Base-by-base conservation (phyloP, 345 rosid species). In the Crucihimalaya himalaica region DNA sequence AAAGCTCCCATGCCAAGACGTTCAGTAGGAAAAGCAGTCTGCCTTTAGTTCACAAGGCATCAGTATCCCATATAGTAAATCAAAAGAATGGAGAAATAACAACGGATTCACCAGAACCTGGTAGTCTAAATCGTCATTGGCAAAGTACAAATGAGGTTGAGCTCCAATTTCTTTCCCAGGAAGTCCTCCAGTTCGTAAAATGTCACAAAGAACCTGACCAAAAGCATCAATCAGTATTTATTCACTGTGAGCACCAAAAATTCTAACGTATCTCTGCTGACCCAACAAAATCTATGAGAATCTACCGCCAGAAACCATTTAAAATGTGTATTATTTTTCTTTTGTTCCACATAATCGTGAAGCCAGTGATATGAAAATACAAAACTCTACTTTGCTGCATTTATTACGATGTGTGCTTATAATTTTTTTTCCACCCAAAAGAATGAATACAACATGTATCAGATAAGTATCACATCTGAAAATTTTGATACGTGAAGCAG, bases 1-100 rank as follows among this genome's bases (percentile, higher is more conserved):
- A 89, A 93, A 80, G 92, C 93, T 72, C 93, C 97, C 92, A 90
- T 83, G 62, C 96, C 98, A 32, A 93, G 89, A 77, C 93, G 98
- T 71, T 85, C 92, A 71, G 89, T 68, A 72, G 97, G 93, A 81
- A 93, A 93, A 57, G 78, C 77, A 80, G 93, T 90, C 96, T 93
- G 78, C 68, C 69, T 83, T 81, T 63, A 60, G 25, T 46, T 21
- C 54, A 80, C 61, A 82, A 70, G 67, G 50, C 57, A 72, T 86
- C 77, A 89, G 90, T 47, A 63, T 21, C 51, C 28, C 46, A 71
- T 4, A 39, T 47, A 19, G 40, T 15, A 42, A 68, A 51, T 63
- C 55, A 34, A 57, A 5, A 66, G 8, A 65, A 63, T 46, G 16
- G 58, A 54, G 31, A 59, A 13, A 16, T 8, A 60, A 43, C n/a